phyloP scores from a whole-genome alignment of 179 eudicot genomes.

The Camellia oleifera region DNA sequence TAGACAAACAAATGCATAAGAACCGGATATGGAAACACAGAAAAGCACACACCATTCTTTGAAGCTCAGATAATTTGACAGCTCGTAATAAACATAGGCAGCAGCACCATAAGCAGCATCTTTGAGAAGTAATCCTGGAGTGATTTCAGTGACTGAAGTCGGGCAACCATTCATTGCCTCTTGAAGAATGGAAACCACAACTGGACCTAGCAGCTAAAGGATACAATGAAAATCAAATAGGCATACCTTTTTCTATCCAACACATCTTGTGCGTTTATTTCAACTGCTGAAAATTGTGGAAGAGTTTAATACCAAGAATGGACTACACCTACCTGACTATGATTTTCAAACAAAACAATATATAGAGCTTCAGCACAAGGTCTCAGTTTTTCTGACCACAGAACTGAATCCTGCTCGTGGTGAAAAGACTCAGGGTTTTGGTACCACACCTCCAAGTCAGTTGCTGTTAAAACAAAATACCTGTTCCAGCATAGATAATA shows the following conservation, averaged over 20 bases:
- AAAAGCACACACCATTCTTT: slow-evolving; percentile 73
- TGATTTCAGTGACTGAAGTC: slow-evolving; percentile 73
- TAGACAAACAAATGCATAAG: neutral
- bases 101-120: slow-evolving; percentile 99
- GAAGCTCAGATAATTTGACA: slow-evolving; percentile 95
- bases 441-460: slow-evolving; percentile 93
- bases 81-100: slow-evolving; percentile 96
- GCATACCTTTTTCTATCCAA: neutral
- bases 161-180: slow-evolving; percentile 96
- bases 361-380: slow-evolving; percentile 99
- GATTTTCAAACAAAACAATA: slow-evolving; percentile 87
- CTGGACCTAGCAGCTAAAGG: slow-evolving; percentile 89
- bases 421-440: slow-evolving; percentile 87
- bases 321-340: slow-evolving; percentile 78
- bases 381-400: slow-evolving; percentile 93
- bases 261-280: neutral
- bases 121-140: slow-evolving; percentile 84
- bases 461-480: slow-evolving; percentile 88
- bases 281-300: neutral
- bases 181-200: slow-evolving; percentile 94
- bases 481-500: slow-evolving; percentile 38
- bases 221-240: slow-evolving; percentile 18
- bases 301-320: slow-evolving; percentile 7
- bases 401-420: slow-evolving; percentile 96
- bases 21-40: neutral